Evolutionary conservation across 495 filamentous ascomycete genomes (phyloP).

Genomic region (Glarea lozoyensis): DNA sequence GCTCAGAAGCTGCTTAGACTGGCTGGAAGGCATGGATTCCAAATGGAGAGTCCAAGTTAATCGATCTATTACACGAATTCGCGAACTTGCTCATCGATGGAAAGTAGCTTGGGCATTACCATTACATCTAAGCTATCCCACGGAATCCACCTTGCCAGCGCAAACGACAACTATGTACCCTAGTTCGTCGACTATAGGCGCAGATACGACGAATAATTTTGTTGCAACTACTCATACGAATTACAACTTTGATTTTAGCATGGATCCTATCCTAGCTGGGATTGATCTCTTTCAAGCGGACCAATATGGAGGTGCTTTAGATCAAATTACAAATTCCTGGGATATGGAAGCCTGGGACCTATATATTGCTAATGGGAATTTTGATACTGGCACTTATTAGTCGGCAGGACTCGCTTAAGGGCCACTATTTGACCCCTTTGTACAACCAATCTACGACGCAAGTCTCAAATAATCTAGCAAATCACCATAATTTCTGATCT

Average conservation of each 20-base stretch:
- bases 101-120: conserved; percentile 8
- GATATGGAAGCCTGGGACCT: background rate
- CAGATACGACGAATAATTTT: no score
- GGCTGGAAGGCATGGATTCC: background rate
- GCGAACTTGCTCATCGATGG: conserved; percentile 3
- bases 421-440: no score
- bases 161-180: no score
- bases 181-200: no score
- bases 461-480: no score
- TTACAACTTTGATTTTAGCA: background rate
- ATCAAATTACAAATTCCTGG: background rate
- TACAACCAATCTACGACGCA: no score
- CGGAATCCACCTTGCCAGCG: background rate
- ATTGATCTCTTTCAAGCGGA: background rate
- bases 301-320: background rate
- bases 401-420: no score
- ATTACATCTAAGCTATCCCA: background rate
- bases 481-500: no score
- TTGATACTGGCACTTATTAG: background rate
- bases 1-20: background rate
- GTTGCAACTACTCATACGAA: no score
- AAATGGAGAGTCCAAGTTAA: background rate
- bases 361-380: background rate
- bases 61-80: background rate
- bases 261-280: background rate